phyloP scores from a whole-genome alignment of 2,329 filamentous ascomycete species.

The Scedosporium aurantiacum region DNA sequence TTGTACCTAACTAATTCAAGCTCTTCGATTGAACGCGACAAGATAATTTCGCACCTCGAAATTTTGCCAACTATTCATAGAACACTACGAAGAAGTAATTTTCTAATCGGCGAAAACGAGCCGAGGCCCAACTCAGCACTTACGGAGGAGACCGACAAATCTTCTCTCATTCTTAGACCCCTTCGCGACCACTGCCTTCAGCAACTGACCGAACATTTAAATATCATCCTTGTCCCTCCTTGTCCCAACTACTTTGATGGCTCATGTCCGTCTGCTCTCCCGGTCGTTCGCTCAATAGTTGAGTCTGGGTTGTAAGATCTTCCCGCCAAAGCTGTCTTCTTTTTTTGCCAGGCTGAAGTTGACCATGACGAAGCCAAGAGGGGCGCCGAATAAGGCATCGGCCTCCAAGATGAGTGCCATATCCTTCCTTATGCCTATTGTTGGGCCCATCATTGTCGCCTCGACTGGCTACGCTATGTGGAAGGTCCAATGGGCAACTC shows the following conservation, averaged over 20 bases:
- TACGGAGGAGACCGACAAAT: too few species aligned
- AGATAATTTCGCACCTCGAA: too few species aligned
- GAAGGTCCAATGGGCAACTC: slow-evolving; percentile 28
- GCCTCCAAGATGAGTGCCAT: slow-evolving; percentile 23
- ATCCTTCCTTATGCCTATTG: slow-evolving; percentile 19
- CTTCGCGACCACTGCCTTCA: not conserved
- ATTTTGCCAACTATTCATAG: too few species aligned
- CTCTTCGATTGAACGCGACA: too few species aligned
- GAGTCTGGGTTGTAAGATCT: not conserved
- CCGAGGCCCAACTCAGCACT: too few species aligned
- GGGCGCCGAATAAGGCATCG: slow-evolving; percentile 17
- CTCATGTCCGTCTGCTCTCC: not conserved
- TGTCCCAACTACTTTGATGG: not conserved
- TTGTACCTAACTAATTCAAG: too few species aligned
- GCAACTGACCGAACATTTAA: too few species aligned
- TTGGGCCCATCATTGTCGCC: slow-evolving; percentile 30
- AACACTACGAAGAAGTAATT: too few species aligned
- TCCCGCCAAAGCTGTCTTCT: slow-evolving; percentile 6
- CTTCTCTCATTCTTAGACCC: not conserved
- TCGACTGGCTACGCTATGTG: slow-evolving; percentile 36
- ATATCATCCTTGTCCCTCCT: too few species aligned
- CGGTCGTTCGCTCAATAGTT: not conserved
- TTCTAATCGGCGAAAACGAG: too few species aligned
- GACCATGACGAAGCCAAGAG: slow-evolving; percentile 9
- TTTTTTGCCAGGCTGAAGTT: slow-evolving; percentile 13